Evolutionary conservation across 176 grass and related monocot genomes (phyloP), one percentile per base, ranked within the genome.

Genomic region (Aegilops bicornis): DNA sequence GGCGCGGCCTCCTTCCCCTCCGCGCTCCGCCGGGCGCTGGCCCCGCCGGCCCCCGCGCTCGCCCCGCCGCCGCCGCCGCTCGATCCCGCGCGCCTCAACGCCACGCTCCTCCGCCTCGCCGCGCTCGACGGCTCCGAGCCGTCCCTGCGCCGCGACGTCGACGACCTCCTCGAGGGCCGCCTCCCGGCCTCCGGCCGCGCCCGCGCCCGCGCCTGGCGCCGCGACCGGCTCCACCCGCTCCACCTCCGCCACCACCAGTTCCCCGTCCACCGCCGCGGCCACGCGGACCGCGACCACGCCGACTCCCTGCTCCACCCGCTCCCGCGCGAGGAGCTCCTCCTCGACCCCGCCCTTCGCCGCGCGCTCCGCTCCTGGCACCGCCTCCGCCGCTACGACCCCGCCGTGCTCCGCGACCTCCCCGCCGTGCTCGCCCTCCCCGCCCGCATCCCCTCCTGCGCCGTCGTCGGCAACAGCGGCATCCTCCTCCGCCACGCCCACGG

Each of bases 401-500:
- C 87, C 48, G 84, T 98, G 79, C 90, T 95, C 73, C 79, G 40
- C 64, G 58, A 66, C 72, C 88, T 88, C 25, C 84, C 90, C 50
- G 70, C 86, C 14, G 30, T 89, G 1, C 80, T 80, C 80, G 27
- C 74, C 16, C 73, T 69, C 10, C 80, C 88, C 17, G 29, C 24
- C 19, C 86, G 91, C 66, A 88, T 91, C 78, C 83, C 76, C 3
- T 86, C 92, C 68, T 98, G 96, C 65, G 93, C 96, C 70, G 96
- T 98, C 50, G 92, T 98, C 56, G 96, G 96, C 47, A 98, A 98
- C 77, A 98, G 96, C 58, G 96, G 96, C 64, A 91, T 98, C 86
- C 94, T 98, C 71, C 90, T 98, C 33, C 89, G 93, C 20, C 67
- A 87, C 13, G 25, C 60, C 71, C 83, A 88, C 27, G 96, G 96